Base-by-base conservation (phyloP, 140 eudicot genomes). In the Stevia rebaudiana region DNA sequence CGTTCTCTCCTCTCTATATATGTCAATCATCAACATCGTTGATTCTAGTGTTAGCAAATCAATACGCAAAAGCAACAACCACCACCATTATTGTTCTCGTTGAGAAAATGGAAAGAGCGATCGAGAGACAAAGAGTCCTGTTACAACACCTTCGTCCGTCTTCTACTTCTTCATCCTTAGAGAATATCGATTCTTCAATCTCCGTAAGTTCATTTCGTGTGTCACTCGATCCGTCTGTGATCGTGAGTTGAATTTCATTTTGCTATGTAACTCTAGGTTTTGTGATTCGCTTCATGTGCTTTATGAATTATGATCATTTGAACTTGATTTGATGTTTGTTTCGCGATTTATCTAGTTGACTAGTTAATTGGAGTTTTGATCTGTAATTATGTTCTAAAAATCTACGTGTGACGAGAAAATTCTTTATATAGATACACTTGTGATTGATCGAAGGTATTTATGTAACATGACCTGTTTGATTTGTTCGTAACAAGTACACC, bases 81-180 rank as follows among this genome's bases (percentile, higher is more conserved):
- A 3, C 7, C 7, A 36, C 8, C 65, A 15, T 13, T 21, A 8
- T 42, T 15, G 24, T 21, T 35, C 60, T 31, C n/a, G 28, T 15
- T 61, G 50, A 50, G 35, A 70, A 57, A 65, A 91, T 92, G 98
- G 98, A 92, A 65, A 85, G 65, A 81, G 98, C 98, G 23, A 70
- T 81, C 25, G 90, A 92, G 71, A 81, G 98, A 50, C 98, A 91
- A 65, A 65, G 92, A 57, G 82, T 92, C 68, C 75, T 92, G 40
- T 78, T 92, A 0, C 75, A 92, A 25, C 98, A 92, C 58, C 89
- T 92, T 52, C 85, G 81, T 46, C 95, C 98, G 1, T 81, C 90
- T 10, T 75, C 84, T 11, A 69, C 98, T 4, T 71, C 86, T 13
- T 82, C 94, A 31, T 79, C 96, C 19, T 79, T 88, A n/a, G 94